Base-by-base conservation (phyloP, 1,284 basidiomycete genomes). In the Pseudozyma hubeiensis region DNA sequence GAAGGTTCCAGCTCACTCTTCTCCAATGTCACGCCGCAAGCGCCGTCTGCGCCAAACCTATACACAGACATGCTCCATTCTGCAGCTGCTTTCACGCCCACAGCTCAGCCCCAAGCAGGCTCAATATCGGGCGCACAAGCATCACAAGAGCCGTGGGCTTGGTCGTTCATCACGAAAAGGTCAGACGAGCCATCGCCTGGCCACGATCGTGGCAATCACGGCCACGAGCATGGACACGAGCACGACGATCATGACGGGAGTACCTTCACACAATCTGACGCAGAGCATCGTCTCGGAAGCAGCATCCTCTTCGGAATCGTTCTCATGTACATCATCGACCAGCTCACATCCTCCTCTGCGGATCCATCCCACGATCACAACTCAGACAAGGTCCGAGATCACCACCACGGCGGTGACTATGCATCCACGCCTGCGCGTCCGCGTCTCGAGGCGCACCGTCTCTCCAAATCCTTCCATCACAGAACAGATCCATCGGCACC, bases 241-340 rank as follows among this genome's bases (percentile, higher is more conserved):
- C 51, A 59, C 13, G 45, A 55, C 8, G 55, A 50, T 14, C 10
- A 40, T n/a, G n/a, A 40, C 7, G 9, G 34, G 13, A 7, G 7
- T 13, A 13, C 34, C 34, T 35, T 66, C 43, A 63, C 64, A 4
- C 33, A 59, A 4, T 50, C 54, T 0, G 55, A 72, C 19, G 69
- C 80, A 14, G 79, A 79, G 39, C 67, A 74, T 31, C 55, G 75
- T 10, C 59, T 82, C 6, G 81, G 78, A 40, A 55, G 57, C 29
- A 70, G 75, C 64, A 70, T 83, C 37, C 69, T 83, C 35, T 59
- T 74, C 11, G 81, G 81, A 13, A 80, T 81, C 48, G 53, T 83
- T 14, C 71, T 83, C 51, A 82, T 83, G 81, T 83, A 78, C 45
- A 59, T 76, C 53, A 72, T 72, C 41, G 75, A 76, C 37, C 64